phyloP scores from a whole-genome alignment of 139 green algal genomes.

The Nannochloris sp. region DNA sequence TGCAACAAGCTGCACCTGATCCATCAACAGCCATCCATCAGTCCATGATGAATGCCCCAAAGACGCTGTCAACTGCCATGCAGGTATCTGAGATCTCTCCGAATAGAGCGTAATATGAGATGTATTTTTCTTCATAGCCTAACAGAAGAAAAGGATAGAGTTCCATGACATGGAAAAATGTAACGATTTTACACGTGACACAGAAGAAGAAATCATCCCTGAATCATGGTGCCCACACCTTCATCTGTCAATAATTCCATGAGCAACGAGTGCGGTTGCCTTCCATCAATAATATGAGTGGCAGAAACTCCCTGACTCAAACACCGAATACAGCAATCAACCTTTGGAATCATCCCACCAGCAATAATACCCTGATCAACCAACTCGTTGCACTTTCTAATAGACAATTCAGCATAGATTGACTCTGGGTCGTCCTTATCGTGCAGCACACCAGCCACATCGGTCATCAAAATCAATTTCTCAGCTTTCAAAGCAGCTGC shows the following conservation, averaged over 20 bases:
- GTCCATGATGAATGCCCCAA: not conserved
- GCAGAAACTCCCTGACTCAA: conserved; percentile 85
- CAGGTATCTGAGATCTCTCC: not conserved
- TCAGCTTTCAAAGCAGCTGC: conserved; percentile 85
- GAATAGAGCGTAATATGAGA: not conserved
- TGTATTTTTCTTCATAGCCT: not conserved
- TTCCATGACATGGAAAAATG: too few species aligned
- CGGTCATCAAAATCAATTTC: conserved; percentile 99
- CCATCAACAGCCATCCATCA: not conserved
- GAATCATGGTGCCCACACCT: conserved; percentile 97
- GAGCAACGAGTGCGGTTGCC: conserved; percentile 84
- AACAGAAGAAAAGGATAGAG: not conserved
- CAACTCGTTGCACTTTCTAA: conserved; percentile 58
- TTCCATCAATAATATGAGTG: conserved; percentile 97
- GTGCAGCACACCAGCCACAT: conserved; percentile 82
- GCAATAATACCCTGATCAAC: conserved; percentile 87
- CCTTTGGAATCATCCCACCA: conserved; percentile 73
- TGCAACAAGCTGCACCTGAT: not conserved
- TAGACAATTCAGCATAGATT: conserved; percentile 65
- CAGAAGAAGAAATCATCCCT: conserved; percentile 38
- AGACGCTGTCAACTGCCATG: not conserved
- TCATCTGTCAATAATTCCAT: conserved; percentile 96
- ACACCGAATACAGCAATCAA: conserved; percentile 95
- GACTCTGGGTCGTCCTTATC: conserved; percentile 83
- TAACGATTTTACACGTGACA: too few species aligned